Percentiles rank a stretch among this genome's conserved stretches.
phyloP scores from a whole-genome alignment of 805 yeast species.

The Cyberlindnera mycetangii region DNA sequence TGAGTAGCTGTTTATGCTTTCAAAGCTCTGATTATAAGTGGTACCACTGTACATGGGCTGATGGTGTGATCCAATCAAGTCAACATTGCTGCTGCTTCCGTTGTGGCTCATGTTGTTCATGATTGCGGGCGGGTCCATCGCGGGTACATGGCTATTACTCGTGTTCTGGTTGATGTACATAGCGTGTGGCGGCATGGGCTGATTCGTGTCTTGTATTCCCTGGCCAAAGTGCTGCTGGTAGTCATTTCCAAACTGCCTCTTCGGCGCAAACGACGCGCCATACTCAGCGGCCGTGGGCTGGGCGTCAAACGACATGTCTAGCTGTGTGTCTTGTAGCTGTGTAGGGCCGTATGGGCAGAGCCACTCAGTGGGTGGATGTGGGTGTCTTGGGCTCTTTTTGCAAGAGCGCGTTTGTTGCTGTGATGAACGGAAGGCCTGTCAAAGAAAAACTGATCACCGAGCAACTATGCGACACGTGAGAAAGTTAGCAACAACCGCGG shows the following conservation, averaged over 20 bases:
- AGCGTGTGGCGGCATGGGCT: constrained; percentile 1
- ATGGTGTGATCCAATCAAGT: not conserved
- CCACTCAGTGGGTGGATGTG: too few species aligned
- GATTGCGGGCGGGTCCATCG: not conserved
- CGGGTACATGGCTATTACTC: not conserved
- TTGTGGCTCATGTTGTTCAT: not conserved
- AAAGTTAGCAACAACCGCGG: too few species aligned
- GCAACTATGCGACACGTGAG: not conserved
- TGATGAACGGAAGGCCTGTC: not conserved
- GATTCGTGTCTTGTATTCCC: not conserved
- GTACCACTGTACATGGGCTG: constrained; percentile 8
- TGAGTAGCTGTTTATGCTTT: constrained; percentile 8
- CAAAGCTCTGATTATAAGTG: constrained; percentile 7
- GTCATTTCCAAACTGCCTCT: constrained; percentile 2
- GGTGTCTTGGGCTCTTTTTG: too few species aligned
- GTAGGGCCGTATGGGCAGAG: too few species aligned
- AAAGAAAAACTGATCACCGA: not conserved
- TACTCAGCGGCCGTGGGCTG: constrained; percentile 3
- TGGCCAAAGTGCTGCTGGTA: constrained; percentile 1
- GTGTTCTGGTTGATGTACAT: constrained; percentile 6
- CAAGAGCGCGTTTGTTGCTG: not conserved
- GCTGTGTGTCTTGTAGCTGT: not conserved
- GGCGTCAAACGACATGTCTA: constrained; percentile 5
- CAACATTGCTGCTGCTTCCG: constrained; percentile 1
- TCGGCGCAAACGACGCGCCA: constrained; percentile 1